Evolutionary conservation across 2,329 filamentous ascomycete species (phyloP).

Genomic region (Aspergillus unguis): DNA sequence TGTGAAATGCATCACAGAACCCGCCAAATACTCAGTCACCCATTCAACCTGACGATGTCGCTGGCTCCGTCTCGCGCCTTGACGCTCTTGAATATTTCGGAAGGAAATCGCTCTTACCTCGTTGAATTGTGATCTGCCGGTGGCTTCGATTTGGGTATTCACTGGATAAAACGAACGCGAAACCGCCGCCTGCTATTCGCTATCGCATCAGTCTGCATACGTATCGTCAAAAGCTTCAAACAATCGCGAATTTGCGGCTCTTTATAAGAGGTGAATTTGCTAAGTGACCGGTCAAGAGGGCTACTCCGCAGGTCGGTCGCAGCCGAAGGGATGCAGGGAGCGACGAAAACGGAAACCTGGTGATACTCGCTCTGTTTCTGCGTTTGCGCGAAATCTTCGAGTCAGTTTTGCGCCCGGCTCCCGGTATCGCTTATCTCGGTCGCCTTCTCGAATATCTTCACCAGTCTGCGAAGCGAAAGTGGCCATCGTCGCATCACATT

Average conservation of each 20-base stretch:
- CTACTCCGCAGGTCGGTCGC: constrained; percentile 17
- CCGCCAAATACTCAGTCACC: not conserved
- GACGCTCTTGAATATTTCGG: too few relatives aligned
- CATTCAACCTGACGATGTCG: not conserved
- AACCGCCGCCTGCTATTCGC: not conserved
- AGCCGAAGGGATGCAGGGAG: constrained; percentile 14
- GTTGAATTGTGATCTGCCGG: not conserved
- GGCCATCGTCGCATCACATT: not conserved
- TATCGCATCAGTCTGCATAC: too few relatives aligned
- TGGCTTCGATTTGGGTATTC: not conserved
- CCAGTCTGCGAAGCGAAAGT: too few relatives aligned
- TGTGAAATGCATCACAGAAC: not conserved
- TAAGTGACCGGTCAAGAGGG: not conserved
- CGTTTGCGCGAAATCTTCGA: not conserved
- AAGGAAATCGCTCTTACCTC: too few relatives aligned
- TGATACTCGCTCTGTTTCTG: not conserved
- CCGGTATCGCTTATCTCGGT: not conserved
- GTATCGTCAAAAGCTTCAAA: too few relatives aligned
- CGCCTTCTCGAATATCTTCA: not conserved
- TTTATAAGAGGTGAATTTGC: constrained; percentile 7
- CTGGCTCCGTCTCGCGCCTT: not conserved
- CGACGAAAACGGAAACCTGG: constrained; percentile 17
- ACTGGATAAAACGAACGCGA: not conserved
- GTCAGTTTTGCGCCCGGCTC: too few relatives aligned
- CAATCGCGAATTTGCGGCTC: not conserved